Evolutionary conservation across 208 protist genomes (phyloP), one percentile per base, ranked within the genome.

Genomic region (Novymonas esmeraldas): DNA sequence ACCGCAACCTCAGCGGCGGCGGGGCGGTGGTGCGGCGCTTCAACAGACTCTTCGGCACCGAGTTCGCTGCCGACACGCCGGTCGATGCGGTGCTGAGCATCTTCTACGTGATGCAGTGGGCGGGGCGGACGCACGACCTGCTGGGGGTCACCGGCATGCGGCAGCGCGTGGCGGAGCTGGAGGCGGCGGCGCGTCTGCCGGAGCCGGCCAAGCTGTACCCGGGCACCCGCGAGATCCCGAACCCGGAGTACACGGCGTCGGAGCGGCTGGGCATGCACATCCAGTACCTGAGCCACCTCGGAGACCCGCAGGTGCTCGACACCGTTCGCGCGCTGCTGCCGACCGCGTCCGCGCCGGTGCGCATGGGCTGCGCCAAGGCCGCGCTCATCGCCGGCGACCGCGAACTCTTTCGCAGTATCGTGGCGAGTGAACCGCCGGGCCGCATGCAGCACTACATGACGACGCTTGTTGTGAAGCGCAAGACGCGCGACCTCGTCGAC

Each of bases 301-400:
- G 82, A 39, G 92, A 97, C 61, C 89, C 92, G 2, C 74, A 90
- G 34, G 78, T 95, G 16, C 44, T 68, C 14, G 38, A 76, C 7
- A 93, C 84, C 22, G 84, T 95, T n/a, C 28, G 65, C 49, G 56
- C 72, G 49, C 33, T 94, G 63, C 75, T 93, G 49, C 81, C 83
- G 14, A 64, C 71, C 6, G 82, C 87, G 5, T 48, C 84, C 5
- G 81, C 81, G 2, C 81, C 92, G n/a, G 84, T 97, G 22, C 92
- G 92, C 11, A 93, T 95, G 89, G 92, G 92, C 34, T 97, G 92
- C 67, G 92, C 92, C 18, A 97, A 97, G 82, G 92, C 92, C 18
- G 85, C 92, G 14, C 79, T 97, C 60, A 94, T 94, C 57, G 80
- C 87, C 16, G 92, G 89, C 0, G 86, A 97, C 33, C 78, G 87